These are phyloP conservation scores for Lepidopterella palustris DNA, from an alignment of 495 filamentous ascomycete species.

Conservation along the genomic window DNA sequence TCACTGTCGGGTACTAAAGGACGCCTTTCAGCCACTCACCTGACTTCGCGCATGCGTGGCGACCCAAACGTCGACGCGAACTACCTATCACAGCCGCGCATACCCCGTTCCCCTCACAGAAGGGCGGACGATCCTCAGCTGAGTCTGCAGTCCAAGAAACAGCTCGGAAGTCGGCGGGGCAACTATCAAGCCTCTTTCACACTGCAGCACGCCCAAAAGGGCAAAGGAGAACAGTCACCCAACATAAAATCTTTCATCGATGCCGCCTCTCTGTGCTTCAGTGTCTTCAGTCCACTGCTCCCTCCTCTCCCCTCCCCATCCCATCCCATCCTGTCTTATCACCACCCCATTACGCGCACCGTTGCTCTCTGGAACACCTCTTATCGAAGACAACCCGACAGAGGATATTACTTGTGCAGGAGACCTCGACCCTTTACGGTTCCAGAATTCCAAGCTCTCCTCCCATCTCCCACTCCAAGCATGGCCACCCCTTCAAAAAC, in stretches of 20 bases:
- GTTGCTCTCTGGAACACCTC: not conserved
- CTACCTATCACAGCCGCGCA: not conserved
- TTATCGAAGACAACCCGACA: not conserved
- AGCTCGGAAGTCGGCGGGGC: not conserved
- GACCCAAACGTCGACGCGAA: not conserved
- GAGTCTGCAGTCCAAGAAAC: not conserved
- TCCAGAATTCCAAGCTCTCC: not conserved
- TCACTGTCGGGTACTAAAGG: too few species aligned
- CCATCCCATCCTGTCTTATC: not conserved
- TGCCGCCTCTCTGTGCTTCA: too few species aligned
- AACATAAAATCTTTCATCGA: too few species aligned
- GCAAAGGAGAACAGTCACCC: not conserved
- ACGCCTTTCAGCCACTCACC: slow-evolving; percentile 22
- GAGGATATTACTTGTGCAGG: too few species aligned
- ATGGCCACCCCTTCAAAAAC: slow-evolving; percentile 11
- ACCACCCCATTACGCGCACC: not conserved
- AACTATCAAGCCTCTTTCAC: not conserved
- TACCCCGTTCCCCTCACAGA: not conserved
- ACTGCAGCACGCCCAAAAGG: not conserved
- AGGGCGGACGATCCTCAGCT: not conserved
- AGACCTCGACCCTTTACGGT: too few species aligned
- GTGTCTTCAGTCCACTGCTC: too few species aligned
- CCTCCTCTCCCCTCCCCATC: not conserved
- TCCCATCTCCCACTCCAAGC: too few species aligned
- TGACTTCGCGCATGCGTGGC: slow-evolving; percentile 15